Conservation (phyloP, 2,329 filamentous ascomycete genomes). For the Phialocephala subalpina region DNA sequence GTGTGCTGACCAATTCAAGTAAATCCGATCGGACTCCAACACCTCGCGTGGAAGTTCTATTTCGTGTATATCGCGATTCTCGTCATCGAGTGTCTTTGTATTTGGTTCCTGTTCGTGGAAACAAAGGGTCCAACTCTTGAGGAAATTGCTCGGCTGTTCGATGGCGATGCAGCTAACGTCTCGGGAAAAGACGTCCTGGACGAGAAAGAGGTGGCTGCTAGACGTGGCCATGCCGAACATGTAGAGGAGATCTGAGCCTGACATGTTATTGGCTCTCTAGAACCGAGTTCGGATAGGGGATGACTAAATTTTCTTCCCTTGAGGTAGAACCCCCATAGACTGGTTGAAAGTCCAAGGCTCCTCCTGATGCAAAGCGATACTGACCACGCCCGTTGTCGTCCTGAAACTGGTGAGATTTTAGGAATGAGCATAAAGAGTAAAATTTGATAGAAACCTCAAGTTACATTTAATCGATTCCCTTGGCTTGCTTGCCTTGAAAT, state of each 20-base stretch:
- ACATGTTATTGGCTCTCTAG: neutral
- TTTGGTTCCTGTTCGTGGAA: constrained; percentile 47
- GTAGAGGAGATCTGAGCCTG: neutral
- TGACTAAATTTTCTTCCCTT: no score
- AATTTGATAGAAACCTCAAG: no score
- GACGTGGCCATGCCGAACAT: constrained; percentile 1
- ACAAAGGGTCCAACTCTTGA: constrained; percentile 45
- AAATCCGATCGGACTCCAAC: constrained; percentile 34
- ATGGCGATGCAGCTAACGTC: constrained; percentile 38
- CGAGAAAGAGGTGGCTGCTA: neutral
- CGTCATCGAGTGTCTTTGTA: constrained; percentile 41
- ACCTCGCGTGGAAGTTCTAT: constrained; percentile 40
- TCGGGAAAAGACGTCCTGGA: constrained; percentile 9
- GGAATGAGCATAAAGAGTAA: no score
- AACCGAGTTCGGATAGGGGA: no score
- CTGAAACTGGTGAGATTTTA: no score
- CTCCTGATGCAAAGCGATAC: no score
- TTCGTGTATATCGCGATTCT: constrained; percentile 44
- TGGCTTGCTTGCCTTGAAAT: no score
- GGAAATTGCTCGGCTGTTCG: constrained; percentile 43
- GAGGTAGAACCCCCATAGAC: no score
- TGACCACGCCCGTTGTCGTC: no score
- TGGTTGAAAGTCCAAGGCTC: no score
- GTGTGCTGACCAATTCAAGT: constrained; percentile 10
- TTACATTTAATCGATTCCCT: no score